Base-by-base conservation (phyloP, 2,329 filamentous ascomycete species). In the Penicillium sp. region DNA sequence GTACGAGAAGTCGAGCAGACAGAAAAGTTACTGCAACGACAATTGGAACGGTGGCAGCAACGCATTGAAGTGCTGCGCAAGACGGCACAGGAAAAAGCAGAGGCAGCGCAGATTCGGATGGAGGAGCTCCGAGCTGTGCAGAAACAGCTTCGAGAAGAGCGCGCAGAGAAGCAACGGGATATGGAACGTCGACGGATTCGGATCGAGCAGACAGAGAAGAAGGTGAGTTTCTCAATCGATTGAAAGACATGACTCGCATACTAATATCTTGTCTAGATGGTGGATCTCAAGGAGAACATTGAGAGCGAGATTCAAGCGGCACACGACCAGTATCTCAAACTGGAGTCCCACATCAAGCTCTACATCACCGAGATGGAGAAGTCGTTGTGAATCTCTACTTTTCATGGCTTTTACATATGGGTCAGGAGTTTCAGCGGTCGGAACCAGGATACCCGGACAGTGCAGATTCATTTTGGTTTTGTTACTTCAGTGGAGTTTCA, bases 331-430 rank as follows among this genome's bases (percentile, higher is more conserved):
- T 99, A 96, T 77, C 84, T 96, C 73, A 97, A 97, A 86, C 90
- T 99, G 87, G 94, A 98, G 76, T 89, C 92, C 39, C 95, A 99
- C 74, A 96, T 99, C 76, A 94, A 93, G 78, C 83, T 98, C 63
- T 99, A 99, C 81, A 96, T 99, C 72, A 96, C 91, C 4, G 95
- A 99, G 83, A 97, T 99, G 93, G 95, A 98, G 78, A 93, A 97
- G 78, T 89, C 88, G 58, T 86, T 95, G 62, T 80, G 69, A 75
- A 60, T n/a, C 56, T 48, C 31, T 35, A 54, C 58, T 60, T 62
- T 48, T 37, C 42, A 57, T 55, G 58, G 39, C 20, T 60, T 67
- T 67, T 81, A 67, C 72, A 52, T 62, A 61, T 67, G 57, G 61
- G 68, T 69, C 59, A 67, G 74, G 73, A 75, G 75, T 77, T 76